Evolutionary conservation across 73 alveolate species (phyloP), one percentile per base, ranked within the genome.

Genomic region (Paramecium sexaurelia): DNA sequence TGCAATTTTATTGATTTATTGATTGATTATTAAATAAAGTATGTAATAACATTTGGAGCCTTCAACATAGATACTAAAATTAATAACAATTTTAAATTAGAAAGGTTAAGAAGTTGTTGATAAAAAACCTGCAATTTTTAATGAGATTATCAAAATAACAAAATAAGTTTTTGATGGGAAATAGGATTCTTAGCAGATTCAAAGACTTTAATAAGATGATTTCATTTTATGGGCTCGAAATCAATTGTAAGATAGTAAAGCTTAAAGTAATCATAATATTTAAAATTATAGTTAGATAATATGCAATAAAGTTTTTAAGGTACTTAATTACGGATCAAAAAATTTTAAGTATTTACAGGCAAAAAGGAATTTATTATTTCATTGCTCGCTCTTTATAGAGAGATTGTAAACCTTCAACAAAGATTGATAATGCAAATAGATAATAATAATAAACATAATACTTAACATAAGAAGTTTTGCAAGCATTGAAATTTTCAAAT

Each of bases 301-400:
- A 87, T 36, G 86, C 78, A 19, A 87, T 87, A 3, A 87, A 87
- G 71, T 87, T 87, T 37, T 87, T 87, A 43, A 51, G 93, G n/a
- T 87, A 67, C 41, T 47, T 87, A 3, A 67, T 87, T 26, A 75
- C 33, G 40, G 85, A 73, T 37, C 24, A 68, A 47, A 87, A 87
- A 27, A 67, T 68, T 68, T 33, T 78, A n/a, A 35, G 43, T 6
- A 33, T 45, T 27, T 87, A 67, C 47, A 26, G 69, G 15, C 26
- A 87, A 26, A 67, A 87, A 29, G 86, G 86, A 40, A 47, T 87
- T 5, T 83, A 73, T 36, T 67, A 67, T 37, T 87, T 87, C 35
- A 87, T 87, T 39, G 93, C 93, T 19, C 27, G 93, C 7, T 67
- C 93, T 22, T 83, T 87, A 36, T 55, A 87, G 32, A 32, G 93